phyloP scores from a whole-genome alignment of 2,329 filamentous ascomycete genomes.

The Fusarium metavorans region DNA sequence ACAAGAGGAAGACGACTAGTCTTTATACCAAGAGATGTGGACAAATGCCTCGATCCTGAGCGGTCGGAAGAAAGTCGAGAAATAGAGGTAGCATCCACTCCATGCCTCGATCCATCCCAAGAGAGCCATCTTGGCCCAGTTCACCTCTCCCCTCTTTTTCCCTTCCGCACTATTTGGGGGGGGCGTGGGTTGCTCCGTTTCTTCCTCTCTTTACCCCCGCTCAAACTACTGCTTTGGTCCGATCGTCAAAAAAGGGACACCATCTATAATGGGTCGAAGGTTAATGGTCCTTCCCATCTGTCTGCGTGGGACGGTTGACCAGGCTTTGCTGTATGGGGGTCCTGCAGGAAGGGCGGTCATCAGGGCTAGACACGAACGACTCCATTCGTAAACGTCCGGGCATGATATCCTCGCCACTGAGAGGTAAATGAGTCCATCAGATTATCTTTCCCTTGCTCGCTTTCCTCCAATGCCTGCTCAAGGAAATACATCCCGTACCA shows the following conservation, averaged over 20 bases:
- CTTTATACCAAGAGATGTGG: neutral
- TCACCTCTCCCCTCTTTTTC: neutral
- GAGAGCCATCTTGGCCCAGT: neutral
- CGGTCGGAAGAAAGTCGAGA: neutral
- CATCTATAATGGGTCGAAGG: neutral
- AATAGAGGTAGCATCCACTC: neutral
- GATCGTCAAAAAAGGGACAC: neutral
- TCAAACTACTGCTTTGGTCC: neutral
- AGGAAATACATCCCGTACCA: neutral
- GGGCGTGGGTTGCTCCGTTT: neutral
- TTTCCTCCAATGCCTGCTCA: neutral
- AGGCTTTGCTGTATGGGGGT: neutral
- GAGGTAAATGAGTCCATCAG: slow-evolving; percentile 1
- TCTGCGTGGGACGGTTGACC: neutral
- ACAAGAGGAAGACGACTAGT: slow-evolving; percentile 3
- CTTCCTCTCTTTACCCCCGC: neutral
- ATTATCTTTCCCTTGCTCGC: neutral
- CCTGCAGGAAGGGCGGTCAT: neutral
- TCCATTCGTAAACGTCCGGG: slow-evolving; percentile 8
- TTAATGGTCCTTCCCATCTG: neutral
- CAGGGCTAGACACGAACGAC: slow-evolving; percentile 5
- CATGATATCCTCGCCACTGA: slow-evolving; percentile 2
- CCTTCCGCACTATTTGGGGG: slow-evolving; percentile 1
- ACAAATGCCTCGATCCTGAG: slow-evolving; percentile 9
- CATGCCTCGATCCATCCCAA: slow-evolving; percentile 1